A percentile compares a stretch with the other conserved stretches of the same genome.
Conservation (phyloP, 1,284 basidiomycete genomes). For the Termitomyces sp. region DNA sequence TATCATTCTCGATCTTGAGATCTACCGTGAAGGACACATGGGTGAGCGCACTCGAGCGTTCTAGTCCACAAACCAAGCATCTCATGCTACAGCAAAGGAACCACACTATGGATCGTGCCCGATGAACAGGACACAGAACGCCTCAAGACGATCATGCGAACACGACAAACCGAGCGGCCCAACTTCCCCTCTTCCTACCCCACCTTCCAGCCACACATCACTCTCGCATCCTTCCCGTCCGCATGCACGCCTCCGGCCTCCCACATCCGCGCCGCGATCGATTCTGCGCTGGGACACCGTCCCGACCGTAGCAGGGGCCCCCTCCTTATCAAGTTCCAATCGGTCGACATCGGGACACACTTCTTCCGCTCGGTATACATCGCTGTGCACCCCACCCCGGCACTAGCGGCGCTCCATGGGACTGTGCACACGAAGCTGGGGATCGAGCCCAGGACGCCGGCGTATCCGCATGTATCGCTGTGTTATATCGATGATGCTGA, state of each 20-base stretch:
- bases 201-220: conserved; percentile 62
- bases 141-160: conserved; percentile 42
- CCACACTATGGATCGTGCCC: conserved; percentile 64
- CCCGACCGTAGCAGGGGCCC: conserved; percentile 11
- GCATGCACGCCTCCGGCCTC: conserved; percentile 23
- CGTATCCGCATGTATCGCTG: conserved; percentile 65
- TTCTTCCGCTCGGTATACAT: conserved; percentile 71
- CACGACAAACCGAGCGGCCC: conserved; percentile 21
- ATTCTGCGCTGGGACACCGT: conserved; percentile 27
- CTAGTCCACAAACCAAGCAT: background rate
- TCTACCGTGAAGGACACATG: conserved; percentile 1
- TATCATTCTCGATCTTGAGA: background rate
- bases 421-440: conserved; percentile 41
- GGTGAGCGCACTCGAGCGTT: conserved; percentile 4
- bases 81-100: conserved; percentile 30
- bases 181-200: conserved; percentile 45
- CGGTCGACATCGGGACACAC: conserved; percentile 49
- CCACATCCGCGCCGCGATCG: conserved; percentile 37
- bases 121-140: conserved; percentile 30
- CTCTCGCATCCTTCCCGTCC: conserved; percentile 50
- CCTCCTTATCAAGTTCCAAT: conserved; percentile 44
- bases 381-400: conserved; percentile 39
- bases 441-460: conserved; percentile 42
- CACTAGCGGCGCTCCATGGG: conserved; percentile 45
- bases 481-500: conserved; percentile 65